phyloP scores from a whole-genome alignment of 345 rosid species.

The Citrus mangshanensis region DNA sequence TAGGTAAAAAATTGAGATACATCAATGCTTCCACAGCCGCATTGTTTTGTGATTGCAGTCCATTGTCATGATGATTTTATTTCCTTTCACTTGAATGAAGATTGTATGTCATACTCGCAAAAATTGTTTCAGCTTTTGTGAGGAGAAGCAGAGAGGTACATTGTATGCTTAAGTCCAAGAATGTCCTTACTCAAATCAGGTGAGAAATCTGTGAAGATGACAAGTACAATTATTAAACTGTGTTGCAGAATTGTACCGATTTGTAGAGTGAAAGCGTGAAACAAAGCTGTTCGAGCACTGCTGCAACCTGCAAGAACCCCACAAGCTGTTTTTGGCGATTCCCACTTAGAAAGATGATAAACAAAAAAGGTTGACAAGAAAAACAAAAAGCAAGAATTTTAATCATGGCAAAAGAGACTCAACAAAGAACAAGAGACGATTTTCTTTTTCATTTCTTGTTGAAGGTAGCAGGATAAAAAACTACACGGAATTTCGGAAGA shows the following conservation, averaged over 20 bases:
- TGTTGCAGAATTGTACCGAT: neutral
- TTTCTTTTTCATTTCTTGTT: neutral
- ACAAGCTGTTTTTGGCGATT: neutral
- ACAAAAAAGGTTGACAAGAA: neutral
- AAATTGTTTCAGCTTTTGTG: neutral
- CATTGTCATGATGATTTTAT: neutral
- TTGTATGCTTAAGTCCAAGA: neutral
- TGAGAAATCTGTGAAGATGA: neutral
- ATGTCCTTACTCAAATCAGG: neutral
- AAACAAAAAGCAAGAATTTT: neutral
- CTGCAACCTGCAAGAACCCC: neutral
- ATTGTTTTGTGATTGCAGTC: neutral
- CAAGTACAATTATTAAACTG: neutral
- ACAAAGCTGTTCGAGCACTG: neutral
- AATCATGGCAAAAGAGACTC: neutral
- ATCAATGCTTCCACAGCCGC: neutral
- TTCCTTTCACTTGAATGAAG: neutral
- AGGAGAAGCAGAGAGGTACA: neutral
- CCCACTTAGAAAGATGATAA: neutral
- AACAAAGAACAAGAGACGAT: neutral
- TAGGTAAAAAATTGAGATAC: neutral
- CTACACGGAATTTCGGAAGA: too few relatives aligned
- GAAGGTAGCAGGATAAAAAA: too few relatives aligned
- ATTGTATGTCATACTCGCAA: neutral
- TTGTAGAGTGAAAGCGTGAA: neutral